A percentile compares a stretch with the other conserved stretches of the same genome.
Evolutionary conservation across 371 early-diverging fungal genomes (phyloP).

Genomic region (Lichtheimia ramosa): DNA sequence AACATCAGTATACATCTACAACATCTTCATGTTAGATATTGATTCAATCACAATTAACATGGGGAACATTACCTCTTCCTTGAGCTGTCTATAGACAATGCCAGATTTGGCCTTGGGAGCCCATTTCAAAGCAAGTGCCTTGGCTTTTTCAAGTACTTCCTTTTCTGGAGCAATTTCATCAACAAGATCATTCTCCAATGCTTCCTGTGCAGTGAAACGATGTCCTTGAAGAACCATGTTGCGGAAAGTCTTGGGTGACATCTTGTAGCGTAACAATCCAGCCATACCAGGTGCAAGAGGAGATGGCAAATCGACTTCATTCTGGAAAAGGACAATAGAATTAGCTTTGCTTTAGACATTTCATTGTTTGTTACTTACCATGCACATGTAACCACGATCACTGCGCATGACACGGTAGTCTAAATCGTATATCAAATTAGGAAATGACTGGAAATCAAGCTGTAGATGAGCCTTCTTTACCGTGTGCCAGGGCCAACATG

Average conservation of each 20-base stretch:
- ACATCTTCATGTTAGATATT: not conserved
- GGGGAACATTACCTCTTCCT: constrained; percentile 37
- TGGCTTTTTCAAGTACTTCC: constrained; percentile 52
- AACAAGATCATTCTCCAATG: constrained; percentile 61
- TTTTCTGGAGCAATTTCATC: constrained; percentile 54
- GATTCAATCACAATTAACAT: not conserved
- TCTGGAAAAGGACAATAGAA: constrained; percentile 35
- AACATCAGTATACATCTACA: constrained; percentile 15
- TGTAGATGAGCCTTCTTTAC: constrained; percentile 19
- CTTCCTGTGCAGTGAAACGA: constrained; percentile 64
- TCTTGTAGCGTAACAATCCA: constrained; percentile 63
- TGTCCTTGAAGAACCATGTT: constrained; percentile 70
- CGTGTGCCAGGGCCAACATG: constrained; percentile 78
- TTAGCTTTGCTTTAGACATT: not conserved
- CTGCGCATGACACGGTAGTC: constrained; percentile 83
- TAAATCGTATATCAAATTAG: constrained; percentile 7
- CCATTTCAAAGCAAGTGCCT: constrained; percentile 57
- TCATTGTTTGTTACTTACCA: constrained; percentile 35
- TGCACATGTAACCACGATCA: constrained; percentile 78
- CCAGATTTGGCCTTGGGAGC: constrained; percentile 57
- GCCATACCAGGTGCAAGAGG: constrained; percentile 78
- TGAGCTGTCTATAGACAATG: constrained; percentile 44
- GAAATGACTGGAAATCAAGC: not conserved
- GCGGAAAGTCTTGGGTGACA: constrained; percentile 54
- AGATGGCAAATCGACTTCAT: constrained; percentile 78